Conservation (phyloP, 2,329 filamentous ascomycete species). For the Scleromitrula shiraiana region DNA sequence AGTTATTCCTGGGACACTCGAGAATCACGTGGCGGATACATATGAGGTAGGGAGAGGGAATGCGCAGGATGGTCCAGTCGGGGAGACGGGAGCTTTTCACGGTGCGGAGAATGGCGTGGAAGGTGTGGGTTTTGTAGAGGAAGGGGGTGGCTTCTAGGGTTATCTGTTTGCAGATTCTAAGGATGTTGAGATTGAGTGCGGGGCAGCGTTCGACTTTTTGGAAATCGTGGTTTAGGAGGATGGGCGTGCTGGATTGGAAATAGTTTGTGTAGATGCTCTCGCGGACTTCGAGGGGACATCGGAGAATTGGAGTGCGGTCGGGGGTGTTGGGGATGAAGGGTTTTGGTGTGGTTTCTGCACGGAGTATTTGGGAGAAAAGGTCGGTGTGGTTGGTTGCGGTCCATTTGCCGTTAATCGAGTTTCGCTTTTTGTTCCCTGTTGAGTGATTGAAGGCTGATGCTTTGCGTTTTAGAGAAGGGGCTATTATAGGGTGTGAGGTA, state of each 20-base stretch:
- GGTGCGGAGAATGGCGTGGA: slow-evolving; percentile 19
- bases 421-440: neutral
- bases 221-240: slow-evolving; percentile 23
- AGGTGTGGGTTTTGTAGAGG: slow-evolving; percentile 22
- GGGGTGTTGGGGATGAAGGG: slow-evolving; percentile 12
- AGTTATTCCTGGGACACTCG: slow-evolving; percentile 16
- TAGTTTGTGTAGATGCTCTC: slow-evolving; percentile 22
- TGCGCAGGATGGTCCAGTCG: neutral
- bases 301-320: slow-evolving; percentile 14
- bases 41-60: slow-evolving; percentile 11
- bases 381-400: neutral
- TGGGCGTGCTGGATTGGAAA: slow-evolving; percentile 15
- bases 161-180: slow-evolving; percentile 22
- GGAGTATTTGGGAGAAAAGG: neutral
- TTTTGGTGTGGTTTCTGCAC: neutral
- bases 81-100: neutral
- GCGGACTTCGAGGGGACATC: slow-evolving; percentile 20
- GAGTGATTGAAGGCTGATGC: neutral
- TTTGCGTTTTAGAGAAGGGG: slow-evolving; percentile 4
- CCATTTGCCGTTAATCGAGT: no score
- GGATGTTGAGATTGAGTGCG: slow-evolving; percentile 10
- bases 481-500: neutral
- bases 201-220: slow-evolving; percentile 13
- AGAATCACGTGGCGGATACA: slow-evolving; percentile 19
- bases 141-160: slow-evolving; percentile 17